These are phyloP conservation scores for Xylaria sp. DNA, from an alignment of 2,329 filamentous ascomycete species.

Conservation along the genomic window DNA sequence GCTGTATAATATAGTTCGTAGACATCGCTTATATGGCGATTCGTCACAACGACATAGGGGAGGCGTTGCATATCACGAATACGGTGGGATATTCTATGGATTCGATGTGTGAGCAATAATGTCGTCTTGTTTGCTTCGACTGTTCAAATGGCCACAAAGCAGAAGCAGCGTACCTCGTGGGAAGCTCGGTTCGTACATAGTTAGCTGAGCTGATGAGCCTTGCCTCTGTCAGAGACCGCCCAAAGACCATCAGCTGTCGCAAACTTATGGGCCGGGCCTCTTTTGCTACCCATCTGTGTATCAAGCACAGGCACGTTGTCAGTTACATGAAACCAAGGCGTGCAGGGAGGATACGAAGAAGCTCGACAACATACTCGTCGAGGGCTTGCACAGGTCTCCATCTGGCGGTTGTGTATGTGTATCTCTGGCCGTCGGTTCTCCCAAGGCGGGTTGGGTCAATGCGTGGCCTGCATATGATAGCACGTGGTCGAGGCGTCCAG, in stretches of 20 bases:
- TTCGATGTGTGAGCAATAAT: neutral
- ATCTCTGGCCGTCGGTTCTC: conserved; percentile 36
- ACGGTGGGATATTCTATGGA: conserved; percentile 82
- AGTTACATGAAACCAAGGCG: conserved; percentile 19
- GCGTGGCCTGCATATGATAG: conserved; percentile 16
- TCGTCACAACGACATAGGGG: conserved; percentile 96
- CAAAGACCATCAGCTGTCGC: conserved; percentile 96
- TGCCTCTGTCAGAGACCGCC: conserved; percentile 88
- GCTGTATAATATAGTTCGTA: conserved; percentile 97
- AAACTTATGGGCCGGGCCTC: conserved; percentile 96
- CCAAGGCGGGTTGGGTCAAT: conserved; percentile 31
- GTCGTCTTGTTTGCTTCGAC: neutral
- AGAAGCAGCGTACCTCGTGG: conserved; percentile 70
- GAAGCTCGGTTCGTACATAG: conserved; percentile 95
- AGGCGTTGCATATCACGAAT: conserved; percentile 97
- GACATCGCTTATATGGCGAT: conserved; percentile 90
- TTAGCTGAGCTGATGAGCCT: conserved; percentile 94
- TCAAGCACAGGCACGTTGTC: conserved; percentile 16
- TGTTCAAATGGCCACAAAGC: neutral
- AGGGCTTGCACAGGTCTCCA: conserved; percentile 73
- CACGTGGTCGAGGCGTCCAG: conserved; percentile 31
- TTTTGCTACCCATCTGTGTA: conserved; percentile 84
- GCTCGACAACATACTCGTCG: conserved; percentile 64
- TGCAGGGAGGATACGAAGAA: conserved; percentile 25
- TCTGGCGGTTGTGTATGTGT: conserved; percentile 52